Percentiles rank a stretch among this genome's conserved stretches.
phyloP scores from a whole-genome alignment of 805 yeast species.

The Yamadazyma sp. region DNA sequence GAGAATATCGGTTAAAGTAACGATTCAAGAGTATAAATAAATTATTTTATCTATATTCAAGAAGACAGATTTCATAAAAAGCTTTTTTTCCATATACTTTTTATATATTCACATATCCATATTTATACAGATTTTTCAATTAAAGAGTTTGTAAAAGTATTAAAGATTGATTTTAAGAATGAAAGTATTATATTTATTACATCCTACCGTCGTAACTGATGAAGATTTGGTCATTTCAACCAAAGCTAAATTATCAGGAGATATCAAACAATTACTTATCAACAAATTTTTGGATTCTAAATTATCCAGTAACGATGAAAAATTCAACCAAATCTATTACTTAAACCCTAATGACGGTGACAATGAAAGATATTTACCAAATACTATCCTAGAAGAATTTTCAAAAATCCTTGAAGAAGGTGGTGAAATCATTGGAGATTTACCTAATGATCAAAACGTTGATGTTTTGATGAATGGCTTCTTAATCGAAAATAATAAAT shows the following conservation, averaged over 20 bases:
- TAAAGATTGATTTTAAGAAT: too few species aligned
- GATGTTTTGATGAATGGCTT: constrained; percentile 70
- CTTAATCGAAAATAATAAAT: constrained; percentile 41
- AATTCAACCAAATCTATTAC: constrained; percentile 48
- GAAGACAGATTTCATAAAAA: too few species aligned
- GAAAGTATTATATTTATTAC: constrained; percentile 44
- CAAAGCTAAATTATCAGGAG: constrained; percentile 29
- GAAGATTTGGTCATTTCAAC: constrained; percentile 43
- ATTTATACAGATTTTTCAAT: too few species aligned
- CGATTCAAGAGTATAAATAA: too few species aligned
- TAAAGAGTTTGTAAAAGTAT: too few species aligned
- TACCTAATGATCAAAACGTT: constrained; percentile 49
- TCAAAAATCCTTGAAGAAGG: constrained; percentile 36
- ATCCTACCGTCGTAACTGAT: constrained; percentile 64
- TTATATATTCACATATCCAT: too few species aligned
- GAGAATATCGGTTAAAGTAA: too few species aligned
- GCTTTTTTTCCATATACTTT: too few species aligned
- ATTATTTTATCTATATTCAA: too few species aligned
- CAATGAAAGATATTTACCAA: constrained; percentile 46
- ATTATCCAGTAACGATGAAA: too few species aligned
- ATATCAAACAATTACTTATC: constrained; percentile 50
- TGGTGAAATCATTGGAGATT: constrained; percentile 53
- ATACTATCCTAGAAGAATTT: constrained; percentile 10
- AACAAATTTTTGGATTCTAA: constrained; percentile 40
- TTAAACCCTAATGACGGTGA: constrained; percentile 49